Percentiles rank a stretch among this genome's conserved stretches.
Conservation (phyloP, 1,139 yeast genomes). For the Kazachstania sp. region DNA sequence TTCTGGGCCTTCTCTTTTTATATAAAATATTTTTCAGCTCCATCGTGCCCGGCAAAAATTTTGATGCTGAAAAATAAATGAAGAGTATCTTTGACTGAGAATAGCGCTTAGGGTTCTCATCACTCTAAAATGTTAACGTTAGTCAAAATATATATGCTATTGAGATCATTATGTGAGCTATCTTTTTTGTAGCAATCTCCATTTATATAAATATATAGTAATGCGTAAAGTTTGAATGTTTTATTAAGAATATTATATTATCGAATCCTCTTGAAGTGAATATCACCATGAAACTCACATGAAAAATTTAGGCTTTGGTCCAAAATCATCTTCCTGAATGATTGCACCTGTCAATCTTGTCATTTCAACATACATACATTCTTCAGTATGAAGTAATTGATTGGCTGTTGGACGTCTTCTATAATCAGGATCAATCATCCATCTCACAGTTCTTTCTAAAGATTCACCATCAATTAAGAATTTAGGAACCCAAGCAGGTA, state of each 20-base stretch:
- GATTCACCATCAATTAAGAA: constrained; percentile 72
- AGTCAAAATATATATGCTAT: too few species aligned
- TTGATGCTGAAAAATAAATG: too few species aligned
- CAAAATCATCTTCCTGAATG: constrained; percentile 92
- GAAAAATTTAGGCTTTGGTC: constrained; percentile 52
- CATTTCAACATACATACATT: constrained; percentile 69
- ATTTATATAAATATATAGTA: too few species aligned
- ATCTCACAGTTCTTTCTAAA: constrained; percentile 69
- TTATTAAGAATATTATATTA: neutral
- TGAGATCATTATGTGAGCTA: too few species aligned
- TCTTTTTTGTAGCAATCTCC: too few species aligned
- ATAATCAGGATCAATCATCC: constrained; percentile 91
- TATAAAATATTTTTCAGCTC: too few species aligned
- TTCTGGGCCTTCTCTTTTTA: too few species aligned
- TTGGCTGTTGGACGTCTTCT: constrained; percentile 69
- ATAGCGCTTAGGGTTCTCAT: too few species aligned
- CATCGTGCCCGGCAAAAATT: too few species aligned
- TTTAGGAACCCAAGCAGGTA: constrained; percentile 78
- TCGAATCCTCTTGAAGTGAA: too few species aligned
- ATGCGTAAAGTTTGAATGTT: neutral
- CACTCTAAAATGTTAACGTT: too few species aligned
- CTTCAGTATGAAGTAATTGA: constrained; percentile 57
- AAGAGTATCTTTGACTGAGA: too few species aligned
- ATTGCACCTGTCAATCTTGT: constrained; percentile 92
- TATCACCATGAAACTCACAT: constrained; percentile 3